Conservation (phyloP, 2,329 filamentous ascomycete species). For the Metarhizium brunneum region DNA sequence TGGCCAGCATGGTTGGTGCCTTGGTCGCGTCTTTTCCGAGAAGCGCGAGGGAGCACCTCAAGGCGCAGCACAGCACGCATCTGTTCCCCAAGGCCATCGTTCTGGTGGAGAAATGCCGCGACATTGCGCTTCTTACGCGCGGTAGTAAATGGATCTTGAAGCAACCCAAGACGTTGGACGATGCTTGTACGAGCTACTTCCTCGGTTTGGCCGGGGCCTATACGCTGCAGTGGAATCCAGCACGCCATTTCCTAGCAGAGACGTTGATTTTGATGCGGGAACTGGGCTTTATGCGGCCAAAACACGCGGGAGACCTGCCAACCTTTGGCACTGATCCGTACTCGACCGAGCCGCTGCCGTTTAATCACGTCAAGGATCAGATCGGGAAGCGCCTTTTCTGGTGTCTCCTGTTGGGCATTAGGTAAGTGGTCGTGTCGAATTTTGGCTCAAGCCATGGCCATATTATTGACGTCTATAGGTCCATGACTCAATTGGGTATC, state of each 20-base stretch:
- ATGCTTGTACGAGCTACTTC: slow-evolving; percentile 67
- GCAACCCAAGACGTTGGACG: slow-evolving; percentile 39
- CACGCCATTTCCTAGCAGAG: slow-evolving; percentile 64
- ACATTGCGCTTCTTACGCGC: slow-evolving; percentile 58
- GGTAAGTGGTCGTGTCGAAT: slow-evolving; percentile 28
- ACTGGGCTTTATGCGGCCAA: slow-evolving; percentile 54
- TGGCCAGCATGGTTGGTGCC: slow-evolving; percentile 65
- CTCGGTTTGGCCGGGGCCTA: slow-evolving; percentile 58
- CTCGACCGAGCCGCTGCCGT: slow-evolving; percentile 33
- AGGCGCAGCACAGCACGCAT: slow-evolving; percentile 51
- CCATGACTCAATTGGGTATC: slow-evolving; percentile 68
- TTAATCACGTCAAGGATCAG: slow-evolving; percentile 65
- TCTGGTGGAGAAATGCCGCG: slow-evolving; percentile 62
- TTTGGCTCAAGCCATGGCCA: neutral
- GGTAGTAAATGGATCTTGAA: slow-evolving; percentile 43
- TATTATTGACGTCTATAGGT: slow-evolving; percentile 32
- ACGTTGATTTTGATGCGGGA: slow-evolving; percentile 60
- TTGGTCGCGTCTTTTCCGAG: slow-evolving; percentile 71
- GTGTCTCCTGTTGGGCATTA: slow-evolving; percentile 66
- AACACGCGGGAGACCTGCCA: slow-evolving; percentile 27
- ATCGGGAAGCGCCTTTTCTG: slow-evolving; percentile 76
- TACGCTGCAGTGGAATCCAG: slow-evolving; percentile 57
- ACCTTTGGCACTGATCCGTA: slow-evolving; percentile 30
- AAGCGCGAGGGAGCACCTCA: slow-evolving; percentile 60
- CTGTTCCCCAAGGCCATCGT: slow-evolving; percentile 60